Conservation (phyloP, 495 filamentous ascomycete species). For the Oleoguttula mirabilis region DNA sequence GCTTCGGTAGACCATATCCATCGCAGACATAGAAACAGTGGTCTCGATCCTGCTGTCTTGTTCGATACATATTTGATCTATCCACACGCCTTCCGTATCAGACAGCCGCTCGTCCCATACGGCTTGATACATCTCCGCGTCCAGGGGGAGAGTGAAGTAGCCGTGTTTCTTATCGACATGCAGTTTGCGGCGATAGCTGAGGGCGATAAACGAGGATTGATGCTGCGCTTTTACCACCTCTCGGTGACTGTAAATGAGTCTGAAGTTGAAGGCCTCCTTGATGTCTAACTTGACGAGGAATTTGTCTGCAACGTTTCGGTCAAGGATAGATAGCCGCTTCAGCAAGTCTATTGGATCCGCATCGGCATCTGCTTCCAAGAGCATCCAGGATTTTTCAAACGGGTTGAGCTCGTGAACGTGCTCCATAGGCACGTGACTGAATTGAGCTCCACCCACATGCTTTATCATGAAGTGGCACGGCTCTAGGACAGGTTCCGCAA, state of each 20-base stretch:
- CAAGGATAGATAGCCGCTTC: slow-evolving; percentile 2
- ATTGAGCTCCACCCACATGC: slow-evolving; percentile 1
- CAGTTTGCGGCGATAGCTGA: slow-evolving; percentile 15
- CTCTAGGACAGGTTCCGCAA: too few relatives aligned
- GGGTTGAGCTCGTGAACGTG: slow-evolving; percentile 11
- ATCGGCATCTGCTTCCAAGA: slow-evolving; percentile 12
- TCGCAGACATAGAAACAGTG: slow-evolving; percentile 23
- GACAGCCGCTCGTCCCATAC: slow-evolving; percentile 16
- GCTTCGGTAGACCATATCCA: slow-evolving; percentile 28
- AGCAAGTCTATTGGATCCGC: slow-evolving; percentile 6
- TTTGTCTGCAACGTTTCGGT: slow-evolving; percentile 2
- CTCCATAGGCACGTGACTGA: not conserved
- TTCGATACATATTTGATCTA: slow-evolving; percentile 28
- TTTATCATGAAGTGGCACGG: slow-evolving; percentile 9
- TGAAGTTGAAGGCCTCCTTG: slow-evolving; percentile 12
- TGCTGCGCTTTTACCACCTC: slow-evolving; percentile 1
- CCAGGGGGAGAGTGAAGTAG: slow-evolving; percentile 14
- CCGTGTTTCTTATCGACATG: slow-evolving; percentile 13
- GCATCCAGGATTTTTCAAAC: slow-evolving; percentile 11
- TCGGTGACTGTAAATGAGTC: slow-evolving; percentile 10
- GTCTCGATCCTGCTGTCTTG: slow-evolving; percentile 25
- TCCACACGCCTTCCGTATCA: slow-evolving; percentile 14
- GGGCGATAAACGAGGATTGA: slow-evolving; percentile 13
- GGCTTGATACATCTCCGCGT: slow-evolving; percentile 17
- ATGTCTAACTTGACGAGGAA: slow-evolving; percentile 18